Evolutionary conservation across 371 early-diverging fungal genomes (phyloP), one percentile per base, ranked within the genome.

Genomic region (Mucor ambiguus): DNA sequence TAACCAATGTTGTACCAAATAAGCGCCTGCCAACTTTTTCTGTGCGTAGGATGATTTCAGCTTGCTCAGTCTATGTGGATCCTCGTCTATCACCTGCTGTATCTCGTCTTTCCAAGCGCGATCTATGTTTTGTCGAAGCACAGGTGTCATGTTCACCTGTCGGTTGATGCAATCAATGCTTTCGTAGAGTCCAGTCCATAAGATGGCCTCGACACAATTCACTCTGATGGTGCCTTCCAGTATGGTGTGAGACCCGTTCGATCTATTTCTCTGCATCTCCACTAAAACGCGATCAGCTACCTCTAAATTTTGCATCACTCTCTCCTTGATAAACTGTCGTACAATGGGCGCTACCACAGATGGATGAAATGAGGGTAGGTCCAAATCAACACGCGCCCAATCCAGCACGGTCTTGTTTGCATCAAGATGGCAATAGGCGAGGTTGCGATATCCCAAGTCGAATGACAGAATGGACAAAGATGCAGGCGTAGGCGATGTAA

Each of bases 391-490:
- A 4, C 82, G 73, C 2, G 66, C 62, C 84, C 85, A 85, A 11
- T 76, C 73, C 16, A 77, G 20, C 7, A 85, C 77, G 4, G 68
- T 66, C 0, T 71, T 63, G n/a, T 81, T 69, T 18, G 52, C 60
- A 11, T 71, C 64, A 4, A 89, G 29, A 38, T 81, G 81, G 14
- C 85, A 86, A 72, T 87, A 88, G 0, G 89, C 92, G 2, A 92
- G 74, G 67, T 92, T 91, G 16, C 86, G 81, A 61, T 86, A 86
- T 0, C 93, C 93, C 48, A 92, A 80, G 69, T 92, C 93, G 44
- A 92, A 84, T 0, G 93, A 92, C 2, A 92, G 69, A 7, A 92
- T 72, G 0, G 83, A 77, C 6, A 41, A 38, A 2, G 78, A 18
- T 22, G 32, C 58, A 6, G 41, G 41, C 11, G 60, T 38, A 3